Percentiles rank a stretch among this genome's conserved stretches.
phyloP scores from a whole-genome alignment of 495 filamentous ascomycete species.

The Aspergillus taichungensis region DNA sequence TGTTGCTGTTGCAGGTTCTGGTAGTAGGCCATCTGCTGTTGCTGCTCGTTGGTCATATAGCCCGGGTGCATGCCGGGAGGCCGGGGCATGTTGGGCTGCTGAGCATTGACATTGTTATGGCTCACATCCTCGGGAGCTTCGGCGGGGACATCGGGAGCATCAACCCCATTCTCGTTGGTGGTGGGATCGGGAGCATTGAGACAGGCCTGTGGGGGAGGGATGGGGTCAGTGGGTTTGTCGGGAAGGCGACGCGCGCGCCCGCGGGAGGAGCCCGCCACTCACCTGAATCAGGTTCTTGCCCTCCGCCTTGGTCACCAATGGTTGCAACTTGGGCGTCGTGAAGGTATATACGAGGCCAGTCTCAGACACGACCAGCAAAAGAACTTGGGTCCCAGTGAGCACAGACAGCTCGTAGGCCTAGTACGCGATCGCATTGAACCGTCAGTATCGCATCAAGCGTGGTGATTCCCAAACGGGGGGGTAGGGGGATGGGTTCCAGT shows the following conservation, averaged over 20 bases:
- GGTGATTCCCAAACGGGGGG: background rate
- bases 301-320: conserved; percentile 96
- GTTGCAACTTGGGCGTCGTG: conserved; percentile 97
- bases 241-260: background rate
- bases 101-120: conserved; percentile 44
- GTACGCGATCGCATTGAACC: conserved; percentile 14
- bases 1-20: conserved; percentile 49
- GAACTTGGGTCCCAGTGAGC: conserved; percentile 94
- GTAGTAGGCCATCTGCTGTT: conserved; percentile 52
- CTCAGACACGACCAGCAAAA: conserved; percentile 95
- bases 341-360: conserved; percentile 99
- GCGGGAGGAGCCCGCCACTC: conserved; percentile 14
- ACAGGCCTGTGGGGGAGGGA: conserved; percentile 59
- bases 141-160: conserved; percentile 47
- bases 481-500: no score
- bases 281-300: conserved; percentile 99
- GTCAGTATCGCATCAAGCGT: conserved; percentile 7
- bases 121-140: conserved; percentile 50
- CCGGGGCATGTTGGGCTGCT: conserved; percentile 43
- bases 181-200: conserved; percentile 95
- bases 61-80: conserved; percentile 40
- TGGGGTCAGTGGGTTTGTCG: background rate
- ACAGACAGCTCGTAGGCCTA: conserved; percentile 98
- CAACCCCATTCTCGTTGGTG: conserved; percentile 84
- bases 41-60: conserved; percentile 49